These are phyloP conservation scores for Alternaria postmessia DNA, from an alignment of 2,329 filamentous ascomycete species.

Conservation along the genomic window DNA sequence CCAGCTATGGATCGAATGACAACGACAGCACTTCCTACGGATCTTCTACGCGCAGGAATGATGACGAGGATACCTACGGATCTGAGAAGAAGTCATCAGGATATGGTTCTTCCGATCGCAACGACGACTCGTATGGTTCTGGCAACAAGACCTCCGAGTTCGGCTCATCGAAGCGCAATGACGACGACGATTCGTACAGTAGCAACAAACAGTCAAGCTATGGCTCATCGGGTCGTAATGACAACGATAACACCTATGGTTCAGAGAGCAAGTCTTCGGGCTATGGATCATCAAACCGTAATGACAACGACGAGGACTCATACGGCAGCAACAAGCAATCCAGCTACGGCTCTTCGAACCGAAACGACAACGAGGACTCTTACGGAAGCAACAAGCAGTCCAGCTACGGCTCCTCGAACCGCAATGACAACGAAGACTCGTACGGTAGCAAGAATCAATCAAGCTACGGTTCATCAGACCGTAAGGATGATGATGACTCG, in stretches of 20 bases:
- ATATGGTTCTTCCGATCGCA: constrained; percentile 11
- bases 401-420: not conserved
- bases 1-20: constrained; percentile 15
- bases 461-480: not conserved
- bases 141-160: constrained; percentile 18
- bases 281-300: constrained; percentile 4
- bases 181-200: constrained; percentile 10
- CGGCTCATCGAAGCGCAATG: constrained; percentile 7
- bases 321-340: constrained; percentile 14
- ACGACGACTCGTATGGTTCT: constrained; percentile 19
- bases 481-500: constrained; percentile 12
- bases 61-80: constrained; percentile 14
- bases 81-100: constrained; percentile 5
- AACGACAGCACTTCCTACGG: not conserved
- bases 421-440: constrained; percentile 7
- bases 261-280: not conserved
- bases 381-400: constrained; percentile 14
- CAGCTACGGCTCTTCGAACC: not conserved
- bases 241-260: constrained; percentile 6
- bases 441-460: constrained; percentile 13
- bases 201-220: constrained; percentile 17
- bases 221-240: constrained; percentile 3
- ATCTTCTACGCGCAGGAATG: not conserved
- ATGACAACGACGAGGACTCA: constrained; percentile 2
- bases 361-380: constrained; percentile 6